Conservation (phyloP, 1,284 basidiomycete genomes). For the Fistulinella staudtii region DNA sequence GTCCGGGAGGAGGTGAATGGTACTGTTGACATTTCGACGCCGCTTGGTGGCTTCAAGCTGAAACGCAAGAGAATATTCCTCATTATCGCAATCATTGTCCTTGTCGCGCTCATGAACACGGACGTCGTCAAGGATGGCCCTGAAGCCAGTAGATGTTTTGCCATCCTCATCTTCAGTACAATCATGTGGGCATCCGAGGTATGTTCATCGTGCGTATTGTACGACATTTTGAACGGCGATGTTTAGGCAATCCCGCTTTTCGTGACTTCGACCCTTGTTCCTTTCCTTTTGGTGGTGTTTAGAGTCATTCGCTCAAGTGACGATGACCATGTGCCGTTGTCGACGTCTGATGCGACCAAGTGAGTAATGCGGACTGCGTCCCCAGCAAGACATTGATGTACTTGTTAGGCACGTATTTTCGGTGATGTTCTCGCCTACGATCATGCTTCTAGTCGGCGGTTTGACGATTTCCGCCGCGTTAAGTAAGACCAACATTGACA, state of each 20-base stretch:
- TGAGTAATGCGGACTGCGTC: constrained; percentile 35
- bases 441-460: constrained; percentile 96
- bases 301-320: constrained; percentile 67
- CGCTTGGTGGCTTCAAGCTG: constrained; percentile 60
- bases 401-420: constrained; percentile 65
- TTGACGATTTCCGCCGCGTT: constrained; percentile 97
- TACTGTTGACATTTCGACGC: constrained; percentile 54
- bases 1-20: constrained; percentile 51
- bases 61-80: constrained; percentile 62
- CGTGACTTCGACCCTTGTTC: constrained; percentile 90
- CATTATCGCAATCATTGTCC: constrained; percentile 52
- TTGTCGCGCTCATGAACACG: constrained; percentile 60
- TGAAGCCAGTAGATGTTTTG: constrained; percentile 90
- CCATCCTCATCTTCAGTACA: constrained; percentile 88
- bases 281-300: constrained; percentile 84
- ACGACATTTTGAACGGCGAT: constrained; percentile 7
- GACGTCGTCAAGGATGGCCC: constrained; percentile 53
- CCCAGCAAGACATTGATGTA: constrained; percentile 1
- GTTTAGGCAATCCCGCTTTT: constrained; percentile 92
- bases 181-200: constrained; percentile 97
- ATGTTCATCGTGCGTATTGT: neutral
- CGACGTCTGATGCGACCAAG: constrained; percentile 79
- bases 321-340: constrained; percentile 51
- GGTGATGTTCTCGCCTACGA: constrained; percentile 86
- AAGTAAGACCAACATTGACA: constrained; percentile 97